A percentile compares a stretch with the other conserved stretches of the same genome.
Conservation (phyloP, 1,284 basidiomycete species). For the Takashimella koratensis region DNA sequence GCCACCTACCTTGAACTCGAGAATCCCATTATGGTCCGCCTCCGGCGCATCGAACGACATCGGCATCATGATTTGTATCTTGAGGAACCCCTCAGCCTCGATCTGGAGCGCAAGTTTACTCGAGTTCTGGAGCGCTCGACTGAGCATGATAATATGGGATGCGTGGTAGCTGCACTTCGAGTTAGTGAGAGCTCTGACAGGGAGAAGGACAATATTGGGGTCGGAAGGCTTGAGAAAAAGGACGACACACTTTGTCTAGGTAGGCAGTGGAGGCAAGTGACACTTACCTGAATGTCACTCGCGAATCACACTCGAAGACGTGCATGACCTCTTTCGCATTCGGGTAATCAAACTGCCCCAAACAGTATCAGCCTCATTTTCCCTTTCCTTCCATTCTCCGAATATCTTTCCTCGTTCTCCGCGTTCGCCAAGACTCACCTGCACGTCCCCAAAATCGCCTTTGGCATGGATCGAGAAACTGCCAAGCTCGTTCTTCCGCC, state of each 20-base stretch:
- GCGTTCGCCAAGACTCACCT: conserved; percentile 55
- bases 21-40: conserved; percentile 59
- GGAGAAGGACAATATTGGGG: background rate
- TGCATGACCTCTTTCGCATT: conserved; percentile 86
- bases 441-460: conserved; percentile 75
- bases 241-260: background rate
- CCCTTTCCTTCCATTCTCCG: background rate
- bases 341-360: conserved; percentile 79
- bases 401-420: no score
- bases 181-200: no score
- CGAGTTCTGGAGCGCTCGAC: conserved; percentile 70
- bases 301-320: conserved; percentile 69
- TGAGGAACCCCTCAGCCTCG: conserved; percentile 70
- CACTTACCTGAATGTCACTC: conserved; percentile 68
- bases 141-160: conserved; percentile 63
- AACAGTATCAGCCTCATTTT: background rate
- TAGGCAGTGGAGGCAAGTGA: no score
- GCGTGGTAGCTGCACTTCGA: conserved; percentile 81
- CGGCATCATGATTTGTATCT: conserved; percentile 82
- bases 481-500: conserved; percentile 49
- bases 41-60: conserved; percentile 45
- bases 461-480: conserved; percentile 69
- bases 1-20: conserved; percentile 72
- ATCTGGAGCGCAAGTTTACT: conserved; percentile 82
- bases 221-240: background rate